These are phyloP conservation scores for Phialemoniopsis sp. DNA, from an alignment of 2,329 filamentous ascomycete genomes.

Conservation along the genomic window DNA sequence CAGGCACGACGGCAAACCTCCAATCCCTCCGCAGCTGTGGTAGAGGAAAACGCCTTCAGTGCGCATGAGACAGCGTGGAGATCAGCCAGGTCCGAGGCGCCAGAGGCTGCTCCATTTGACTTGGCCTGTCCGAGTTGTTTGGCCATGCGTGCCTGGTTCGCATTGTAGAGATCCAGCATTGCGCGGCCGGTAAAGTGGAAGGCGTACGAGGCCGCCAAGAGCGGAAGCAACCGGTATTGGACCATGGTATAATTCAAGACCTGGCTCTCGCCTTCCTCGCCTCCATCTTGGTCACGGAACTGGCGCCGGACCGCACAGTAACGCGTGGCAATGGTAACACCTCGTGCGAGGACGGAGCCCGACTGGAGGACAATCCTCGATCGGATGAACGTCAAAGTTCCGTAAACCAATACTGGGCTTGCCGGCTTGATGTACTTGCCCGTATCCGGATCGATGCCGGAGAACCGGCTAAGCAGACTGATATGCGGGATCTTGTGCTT, in stretches of 20 bases:
- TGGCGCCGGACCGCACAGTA: slow-evolving; percentile 73
- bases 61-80: slow-evolving; percentile 74
- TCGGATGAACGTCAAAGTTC: slow-evolving; percentile 72
- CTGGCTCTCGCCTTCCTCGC: slow-evolving; percentile 61
- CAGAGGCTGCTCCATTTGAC: slow-evolving; percentile 63
- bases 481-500: slow-evolving; percentile 70
- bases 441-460: slow-evolving; percentile 62
- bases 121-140: slow-evolving; percentile 43
- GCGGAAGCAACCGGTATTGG: slow-evolving; percentile 66
- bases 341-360: slow-evolving; percentile 66
- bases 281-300: slow-evolving; percentile 72
- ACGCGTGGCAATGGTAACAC: slow-evolving; percentile 73
- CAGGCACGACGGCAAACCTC: slow-evolving; percentile 72
- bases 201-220: slow-evolving; percentile 72
- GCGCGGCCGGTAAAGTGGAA: slow-evolving; percentile 73
- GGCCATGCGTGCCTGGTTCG: slow-evolving; percentile 66
- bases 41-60: slow-evolving; percentile 69
- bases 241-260: slow-evolving; percentile 82
- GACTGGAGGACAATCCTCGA: slow-evolving; percentile 71
- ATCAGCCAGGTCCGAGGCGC: slow-evolving; percentile 66
- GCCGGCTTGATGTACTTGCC: slow-evolving; percentile 64
- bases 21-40: slow-evolving; percentile 68
- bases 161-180: slow-evolving; percentile 71
- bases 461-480: slow-evolving; percentile 71
- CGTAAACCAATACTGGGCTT: slow-evolving; percentile 66